Conservation (phyloP, 1,284 basidiomycete species). For the Moniliella sp. region DNA sequence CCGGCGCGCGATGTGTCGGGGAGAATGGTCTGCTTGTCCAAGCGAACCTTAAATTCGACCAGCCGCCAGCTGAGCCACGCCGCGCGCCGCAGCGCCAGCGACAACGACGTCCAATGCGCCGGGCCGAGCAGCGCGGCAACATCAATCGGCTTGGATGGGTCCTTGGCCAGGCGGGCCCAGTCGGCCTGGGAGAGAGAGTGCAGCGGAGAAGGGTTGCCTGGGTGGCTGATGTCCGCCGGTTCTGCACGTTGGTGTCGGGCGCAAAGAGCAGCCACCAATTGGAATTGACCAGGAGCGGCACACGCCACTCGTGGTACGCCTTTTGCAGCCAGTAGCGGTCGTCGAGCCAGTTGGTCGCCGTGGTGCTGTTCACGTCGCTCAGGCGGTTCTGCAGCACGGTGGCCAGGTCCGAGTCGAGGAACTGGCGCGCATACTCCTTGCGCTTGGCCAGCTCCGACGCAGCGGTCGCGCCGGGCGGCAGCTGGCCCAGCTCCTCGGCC, state of each 20-base stretch:
- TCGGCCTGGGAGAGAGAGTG: too few species aligned
- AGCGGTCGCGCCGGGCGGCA: constrained; percentile 37
- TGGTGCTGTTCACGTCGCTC: constrained; percentile 58
- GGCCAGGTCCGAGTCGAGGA: constrained; percentile 50
- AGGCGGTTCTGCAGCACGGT: constrained; percentile 55
- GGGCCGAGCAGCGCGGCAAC: constrained; percentile 31
- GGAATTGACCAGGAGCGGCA: constrained; percentile 67
- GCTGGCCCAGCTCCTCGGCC: constrained; percentile 40
- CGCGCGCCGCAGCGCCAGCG: constrained; percentile 67
- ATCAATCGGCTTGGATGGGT: constrained; percentile 38
- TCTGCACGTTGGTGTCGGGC: constrained; percentile 38
- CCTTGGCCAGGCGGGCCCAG: constrained; percentile 21
- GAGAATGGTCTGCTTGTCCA: constrained; percentile 41
- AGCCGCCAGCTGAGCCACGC: constrained; percentile 60
- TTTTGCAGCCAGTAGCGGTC: constrained; percentile 81
- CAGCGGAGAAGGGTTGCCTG: too few species aligned
- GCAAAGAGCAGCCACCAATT: constrained; percentile 91
- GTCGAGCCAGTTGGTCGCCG: constrained; percentile 80
- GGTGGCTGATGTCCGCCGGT: too few species aligned
- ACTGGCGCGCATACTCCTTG: constrained; percentile 49
- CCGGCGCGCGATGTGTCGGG: constrained; percentile 41
- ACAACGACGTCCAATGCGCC: constrained; percentile 31
- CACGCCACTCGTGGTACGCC: constrained; percentile 72
- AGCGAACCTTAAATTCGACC: constrained; percentile 53
- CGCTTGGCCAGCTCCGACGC: constrained; percentile 46